phyloP scores from a whole-genome alignment of 1,284 basidiomycete genomes.

The Ustilago hordei region DNA sequence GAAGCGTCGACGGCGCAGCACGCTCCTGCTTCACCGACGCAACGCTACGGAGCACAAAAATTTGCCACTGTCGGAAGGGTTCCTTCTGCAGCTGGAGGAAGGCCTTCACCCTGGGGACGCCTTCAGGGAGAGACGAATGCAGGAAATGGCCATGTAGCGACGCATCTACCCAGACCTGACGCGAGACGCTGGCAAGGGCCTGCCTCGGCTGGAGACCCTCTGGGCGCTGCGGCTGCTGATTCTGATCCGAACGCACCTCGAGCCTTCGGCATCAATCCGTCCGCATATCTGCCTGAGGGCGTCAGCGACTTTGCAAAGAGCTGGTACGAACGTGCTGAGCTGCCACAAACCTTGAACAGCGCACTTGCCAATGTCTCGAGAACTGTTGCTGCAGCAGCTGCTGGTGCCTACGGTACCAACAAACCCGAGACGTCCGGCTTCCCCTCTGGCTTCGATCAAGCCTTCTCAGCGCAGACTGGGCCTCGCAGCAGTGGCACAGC shows the following conservation, averaged over 20 bases:
- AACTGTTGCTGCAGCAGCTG: constrained; percentile 49
- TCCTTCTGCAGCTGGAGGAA: constrained; percentile 5
- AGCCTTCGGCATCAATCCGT: constrained; percentile 43
- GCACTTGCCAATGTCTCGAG: constrained; percentile 55
- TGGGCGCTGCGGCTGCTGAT: constrained; percentile 14
- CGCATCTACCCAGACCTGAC: constrained; percentile 1
- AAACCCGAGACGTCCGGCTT: constrained; percentile 33
- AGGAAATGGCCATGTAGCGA: not conserved
- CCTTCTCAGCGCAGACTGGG: constrained; percentile 27
- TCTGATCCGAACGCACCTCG: constrained; percentile 10
- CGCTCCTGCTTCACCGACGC: constrained; percentile 6
- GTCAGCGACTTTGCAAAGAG: constrained; percentile 59
- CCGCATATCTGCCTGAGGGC: constrained; percentile 53
- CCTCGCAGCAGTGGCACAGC: constrained; percentile 13
- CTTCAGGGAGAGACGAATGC: constrained; percentile 5
- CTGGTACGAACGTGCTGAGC: constrained; percentile 57
- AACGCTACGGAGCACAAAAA: constrained; percentile 19
- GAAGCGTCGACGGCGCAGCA: not conserved
- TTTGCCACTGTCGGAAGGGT: constrained; percentile 43
- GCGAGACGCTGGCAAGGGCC: constrained; percentile 18
- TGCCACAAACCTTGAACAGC: constrained; percentile 46
- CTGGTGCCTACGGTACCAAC: constrained; percentile 24
- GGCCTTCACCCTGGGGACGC: constrained; percentile 35
- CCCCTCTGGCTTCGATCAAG: constrained; percentile 43
- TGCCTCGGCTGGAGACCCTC: constrained; percentile 12